Conservation (phyloP, 164 flowering plant genomes). For the Umbellularia californica region DNA sequence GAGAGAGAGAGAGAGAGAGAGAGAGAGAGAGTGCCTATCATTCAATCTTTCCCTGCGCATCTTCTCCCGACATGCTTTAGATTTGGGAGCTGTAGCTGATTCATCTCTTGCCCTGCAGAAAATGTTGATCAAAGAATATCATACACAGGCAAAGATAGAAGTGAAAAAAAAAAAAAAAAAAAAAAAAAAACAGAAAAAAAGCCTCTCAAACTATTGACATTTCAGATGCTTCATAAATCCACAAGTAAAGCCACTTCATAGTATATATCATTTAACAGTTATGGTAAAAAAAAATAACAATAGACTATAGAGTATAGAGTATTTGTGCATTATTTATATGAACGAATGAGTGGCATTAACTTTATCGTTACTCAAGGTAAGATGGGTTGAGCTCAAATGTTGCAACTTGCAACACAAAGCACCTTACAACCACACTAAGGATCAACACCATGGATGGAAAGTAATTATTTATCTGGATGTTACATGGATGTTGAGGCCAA, state of each 20-base stretch:
- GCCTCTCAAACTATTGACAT: neutral
- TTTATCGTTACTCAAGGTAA: too few relatives aligned
- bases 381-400: too few relatives aligned
- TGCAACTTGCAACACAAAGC: too few relatives aligned
- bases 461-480: neutral
- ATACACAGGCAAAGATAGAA: neutral
- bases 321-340: too few relatives aligned
- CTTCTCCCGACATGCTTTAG: constrained; percentile 54
- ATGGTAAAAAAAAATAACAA: too few relatives aligned
- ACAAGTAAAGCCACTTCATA: neutral
- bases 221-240: neutral
- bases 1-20: constrained; percentile 8
- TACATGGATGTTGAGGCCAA: neutral
- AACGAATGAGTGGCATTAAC: too few relatives aligned
- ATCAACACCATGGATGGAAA: too few relatives aligned
- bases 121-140: neutral
- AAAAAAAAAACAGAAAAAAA: too few relatives aligned
- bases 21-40: constrained; percentile 34
- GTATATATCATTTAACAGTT: neutral
- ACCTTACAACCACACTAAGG: too few relatives aligned
- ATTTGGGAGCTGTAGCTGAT: constrained; percentile 17
- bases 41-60: constrained; percentile 47
- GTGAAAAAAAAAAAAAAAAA: too few relatives aligned
- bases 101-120: constrained; percentile 32
- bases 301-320: too few relatives aligned